Percentiles rank a stretch among this genome's conserved stretches.
phyloP scores from a whole-genome alignment of 441 rosid species.

The Aleurites moluccanus region DNA sequence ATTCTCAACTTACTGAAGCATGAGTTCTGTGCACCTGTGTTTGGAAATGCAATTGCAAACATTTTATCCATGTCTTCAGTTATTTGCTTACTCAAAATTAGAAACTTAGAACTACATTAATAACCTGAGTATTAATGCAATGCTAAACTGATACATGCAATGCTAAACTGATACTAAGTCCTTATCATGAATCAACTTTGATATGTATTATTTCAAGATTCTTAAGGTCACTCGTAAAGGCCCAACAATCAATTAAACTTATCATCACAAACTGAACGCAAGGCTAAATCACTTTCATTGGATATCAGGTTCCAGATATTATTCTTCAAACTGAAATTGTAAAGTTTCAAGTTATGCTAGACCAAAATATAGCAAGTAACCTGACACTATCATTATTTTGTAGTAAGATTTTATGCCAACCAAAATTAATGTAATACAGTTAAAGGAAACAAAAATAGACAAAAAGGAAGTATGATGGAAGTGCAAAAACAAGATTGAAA shows the following conservation, averaged over 20 bases:
- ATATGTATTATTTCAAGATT: background rate
- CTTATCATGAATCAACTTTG: background rate
- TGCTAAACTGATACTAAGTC: background rate
- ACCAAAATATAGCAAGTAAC: background rate
- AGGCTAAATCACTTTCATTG: background rate
- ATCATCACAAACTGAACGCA: background rate
- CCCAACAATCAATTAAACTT: background rate
- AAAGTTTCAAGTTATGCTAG: background rate
- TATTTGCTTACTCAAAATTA: background rate
- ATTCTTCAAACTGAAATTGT: background rate
- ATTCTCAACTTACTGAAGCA: background rate
- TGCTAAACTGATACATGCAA: background rate
- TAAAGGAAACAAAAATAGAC: background rate
- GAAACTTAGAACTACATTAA: background rate
- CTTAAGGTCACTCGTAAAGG: background rate
- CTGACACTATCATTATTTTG: background rate
- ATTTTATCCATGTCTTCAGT: background rate
- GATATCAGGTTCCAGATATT: background rate
- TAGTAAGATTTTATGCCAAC: too few species aligned
- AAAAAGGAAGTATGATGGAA: background rate
- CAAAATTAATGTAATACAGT: background rate
- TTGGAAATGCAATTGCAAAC: background rate
- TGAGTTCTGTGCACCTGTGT: background rate
- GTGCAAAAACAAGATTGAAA: background rate
- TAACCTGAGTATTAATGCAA: background rate